Base-by-base conservation (phyloP, 306 rosid species). In the Acacia crassicarpa region DNA sequence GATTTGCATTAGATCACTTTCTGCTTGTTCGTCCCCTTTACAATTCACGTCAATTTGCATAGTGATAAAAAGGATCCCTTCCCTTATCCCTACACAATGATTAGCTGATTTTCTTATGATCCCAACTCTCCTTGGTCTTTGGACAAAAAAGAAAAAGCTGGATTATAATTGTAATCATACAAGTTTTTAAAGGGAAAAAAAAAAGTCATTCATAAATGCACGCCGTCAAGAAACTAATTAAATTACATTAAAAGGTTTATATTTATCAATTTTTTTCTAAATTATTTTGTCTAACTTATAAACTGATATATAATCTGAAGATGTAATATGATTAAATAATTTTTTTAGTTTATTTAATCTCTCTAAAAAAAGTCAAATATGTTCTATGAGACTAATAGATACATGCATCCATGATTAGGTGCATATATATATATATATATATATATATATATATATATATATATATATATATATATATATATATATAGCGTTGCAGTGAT, bases 11-110 rank as follows among this genome's bases (percentile, higher is more conserved):
- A 58, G 35, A 67, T 67, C 69, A 27, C 27, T 83, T 83, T 83
- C 70, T 76, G 70, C 78, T 30, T 30, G 80, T 53, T 82, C 27
- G 85, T n/a, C 16, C 82, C 79, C 81, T 76, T 70, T 1, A 61
- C 33, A 61, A 25, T 56, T 74, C 81, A 84, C 74, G 78, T 53
- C 70, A 54, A 15, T 25, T 22, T 13, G 62, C 74, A 54, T 33
- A 15, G 20, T 65, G 63, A 54, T 33, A 49, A 43, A 79, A 13
- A 41, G 62, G 8, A 79, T 56, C 68, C 58, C 11, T 69, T 38
- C 44, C 33, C 3, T 69, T 23, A 40, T 74, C 35, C 65, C 76
- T 66, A 20, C 54, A 79, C 74, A 75, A 79, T 84, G 78, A 84
- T 71, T 61, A 80, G 63, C 43, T 48, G 63, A 80, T 68, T 22